A percentile compares a stretch with the other conserved stretches of the same genome.
Conservation (phyloP, 2,329 filamentous ascomycete species). For the Immersiporthe knoxdaviesiana region DNA sequence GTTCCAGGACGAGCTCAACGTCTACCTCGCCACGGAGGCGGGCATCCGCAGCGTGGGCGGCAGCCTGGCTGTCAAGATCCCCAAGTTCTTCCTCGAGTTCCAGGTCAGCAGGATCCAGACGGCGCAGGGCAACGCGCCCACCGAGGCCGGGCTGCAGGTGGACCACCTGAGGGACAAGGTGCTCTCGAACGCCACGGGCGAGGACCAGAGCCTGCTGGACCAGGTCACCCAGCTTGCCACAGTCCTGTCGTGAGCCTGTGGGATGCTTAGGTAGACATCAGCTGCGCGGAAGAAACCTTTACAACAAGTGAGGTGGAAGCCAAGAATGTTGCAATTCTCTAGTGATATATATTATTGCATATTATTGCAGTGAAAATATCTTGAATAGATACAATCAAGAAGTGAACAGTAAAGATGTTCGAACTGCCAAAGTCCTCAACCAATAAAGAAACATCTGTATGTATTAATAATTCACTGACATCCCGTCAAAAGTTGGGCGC, state of each 20-base stretch:
- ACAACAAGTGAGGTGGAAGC: no score
- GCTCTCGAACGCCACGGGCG: constrained; percentile 55
- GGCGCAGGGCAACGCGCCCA: constrained; percentile 58
- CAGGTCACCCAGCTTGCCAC: constrained; percentile 51
- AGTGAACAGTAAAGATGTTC: no score
- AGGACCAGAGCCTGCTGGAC: constrained; percentile 53
- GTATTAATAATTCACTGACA: no score
- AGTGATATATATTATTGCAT: not conserved
- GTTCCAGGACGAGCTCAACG: constrained; percentile 58
- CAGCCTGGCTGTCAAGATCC: constrained; percentile 59
- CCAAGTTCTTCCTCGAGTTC: constrained; percentile 65
- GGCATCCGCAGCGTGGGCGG: constrained; percentile 59
- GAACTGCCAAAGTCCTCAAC: no score
- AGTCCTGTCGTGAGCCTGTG: not conserved
- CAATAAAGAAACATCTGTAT: no score
- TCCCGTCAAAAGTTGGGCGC: not conserved
- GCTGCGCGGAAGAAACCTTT: no score
- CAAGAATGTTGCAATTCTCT: not conserved
- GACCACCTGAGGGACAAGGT: constrained; percentile 63
- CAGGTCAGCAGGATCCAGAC: constrained; percentile 63
- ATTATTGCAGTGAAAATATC: not conserved
- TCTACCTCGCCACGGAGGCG: constrained; percentile 63
- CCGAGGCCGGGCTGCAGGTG: constrained; percentile 55
- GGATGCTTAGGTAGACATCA: not conserved
- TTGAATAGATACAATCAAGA: no score